Base-by-base conservation (phyloP, 805 yeast species). In the Monosporozyma solicola region DNA sequence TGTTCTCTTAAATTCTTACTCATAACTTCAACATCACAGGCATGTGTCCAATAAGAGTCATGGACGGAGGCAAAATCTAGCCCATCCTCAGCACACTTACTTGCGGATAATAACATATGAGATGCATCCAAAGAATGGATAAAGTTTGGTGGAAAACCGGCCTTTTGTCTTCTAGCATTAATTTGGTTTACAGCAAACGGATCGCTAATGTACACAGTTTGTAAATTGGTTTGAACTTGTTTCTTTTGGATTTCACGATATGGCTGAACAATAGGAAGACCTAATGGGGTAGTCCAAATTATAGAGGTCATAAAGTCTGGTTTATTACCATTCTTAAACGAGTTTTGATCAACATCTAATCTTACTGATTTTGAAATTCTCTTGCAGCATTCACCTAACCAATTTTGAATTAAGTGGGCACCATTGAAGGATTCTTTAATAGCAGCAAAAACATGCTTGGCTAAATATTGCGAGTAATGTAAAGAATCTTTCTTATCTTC, bases 21-120 rank as follows among this genome's bases (percentile, higher is more conserved):
- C 94, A 92, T 84, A 3, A 63, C 65, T 55, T 83, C 84, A 44
- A 92, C 82, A 66, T 87, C 92, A 49, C 80, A 73, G 1, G 99
- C 97, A 66, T 94, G 98, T 0, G 98, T 90, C 99, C 99, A 92
- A 68, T 87, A 92, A 0, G 98, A 92, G 67, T 92, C 99, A 69
- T 92, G 99, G 25, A 92, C 99, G 0, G 98, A 83, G 0, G 98
- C 97, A 75, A 94, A 92, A 11, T 82, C 74, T 49, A 94, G 69
- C 0, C 80, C 81, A 1, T 66, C 65, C 44, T 82, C 76, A 4
- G 85, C 81, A 68, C 97, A 89, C 25, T 82, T 82, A 50, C 80
- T 74, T 0, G 97, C 95, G 8, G 96, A 85, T 74, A 91, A 72
- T 50, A 94, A 74, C 99, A 92, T 94, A 67, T 92, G 99, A 0